These are phyloP conservation scores for Naganishia antarctica DNA, from an alignment of 768 basidiomycete species.

Conservation along the genomic window DNA sequence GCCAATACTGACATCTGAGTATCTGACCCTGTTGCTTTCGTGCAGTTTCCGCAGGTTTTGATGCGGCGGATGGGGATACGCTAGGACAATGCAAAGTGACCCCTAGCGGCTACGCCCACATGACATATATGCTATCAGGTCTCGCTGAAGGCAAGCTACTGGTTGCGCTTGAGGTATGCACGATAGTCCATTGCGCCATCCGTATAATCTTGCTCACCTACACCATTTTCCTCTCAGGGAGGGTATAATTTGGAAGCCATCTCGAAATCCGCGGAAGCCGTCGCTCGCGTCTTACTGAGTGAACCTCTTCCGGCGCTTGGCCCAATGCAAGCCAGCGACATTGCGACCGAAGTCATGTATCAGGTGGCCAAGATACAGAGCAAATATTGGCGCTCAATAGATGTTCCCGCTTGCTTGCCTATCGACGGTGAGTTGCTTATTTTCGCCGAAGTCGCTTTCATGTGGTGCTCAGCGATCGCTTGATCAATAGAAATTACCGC, in stretches of 20 bases:
- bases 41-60: constrained; percentile 93
- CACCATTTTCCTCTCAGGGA: constrained; percentile 68
- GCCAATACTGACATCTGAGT: too few species aligned
- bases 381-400: constrained; percentile 83
- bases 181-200: background rate
- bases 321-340: constrained; percentile 66
- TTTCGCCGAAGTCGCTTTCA: too few species aligned
- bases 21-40: too few species aligned
- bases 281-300: constrained; percentile 80
- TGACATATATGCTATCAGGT: constrained; percentile 93
- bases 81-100: constrained; percentile 86
- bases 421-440: constrained; percentile 59
- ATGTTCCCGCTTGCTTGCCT: constrained; percentile 75
- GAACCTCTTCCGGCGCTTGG: constrained; percentile 73
- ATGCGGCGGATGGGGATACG: constrained; percentile 87
- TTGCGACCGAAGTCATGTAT: constrained; percentile 83
- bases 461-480: too few species aligned
- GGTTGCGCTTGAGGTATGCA: constrained; percentile 80
- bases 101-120: constrained; percentile 91
- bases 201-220: background rate
- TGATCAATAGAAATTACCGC: constrained; percentile 16
- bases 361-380: constrained; percentile 81
- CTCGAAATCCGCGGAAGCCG: constrained; percentile 78
- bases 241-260: constrained; percentile 91
- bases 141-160: constrained; percentile 83